phyloP scores from a whole-genome alignment of 1,139 yeast genomes.

The Lodderomyces parapsilosis region DNA sequence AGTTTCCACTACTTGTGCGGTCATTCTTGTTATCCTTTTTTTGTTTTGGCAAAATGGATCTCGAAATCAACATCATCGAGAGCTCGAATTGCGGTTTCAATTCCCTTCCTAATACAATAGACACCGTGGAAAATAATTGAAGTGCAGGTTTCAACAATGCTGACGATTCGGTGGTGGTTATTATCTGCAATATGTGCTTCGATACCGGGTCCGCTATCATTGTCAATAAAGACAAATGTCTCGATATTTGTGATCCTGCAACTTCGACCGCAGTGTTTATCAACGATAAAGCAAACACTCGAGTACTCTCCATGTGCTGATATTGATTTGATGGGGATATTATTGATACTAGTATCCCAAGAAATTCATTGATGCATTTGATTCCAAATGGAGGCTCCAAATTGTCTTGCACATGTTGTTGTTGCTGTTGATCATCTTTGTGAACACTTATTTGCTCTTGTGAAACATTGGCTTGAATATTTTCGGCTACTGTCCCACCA shows the following conservation, averaged over 20 bases:
- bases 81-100: conserved; percentile 69
- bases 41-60: conserved; percentile 47
- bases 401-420: conserved; percentile 3
- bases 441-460: neutral
- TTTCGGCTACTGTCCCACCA: conserved; percentile 28
- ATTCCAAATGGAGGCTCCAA: conserved; percentile 59
- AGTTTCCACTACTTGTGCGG: conserved; percentile 25
- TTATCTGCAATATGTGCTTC: conserved; percentile 76
- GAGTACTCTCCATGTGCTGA: conserved; percentile 84
- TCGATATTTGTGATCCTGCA: conserved; percentile 65
- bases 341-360: conserved; percentile 78
- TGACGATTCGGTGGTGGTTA: conserved; percentile 68
- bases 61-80: conserved; percentile 57
- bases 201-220: conserved; percentile 77
- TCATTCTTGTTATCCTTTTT: conserved; percentile 21
- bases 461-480: neutral
- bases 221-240: conserved; percentile 64
- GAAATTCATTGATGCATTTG: conserved; percentile 63
- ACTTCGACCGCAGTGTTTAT: conserved; percentile 81
- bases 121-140: conserved; percentile 69
- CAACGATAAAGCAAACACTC: conserved; percentile 77
- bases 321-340: conserved; percentile 79
- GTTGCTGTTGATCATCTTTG: conserved; percentile 1
- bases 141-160: conserved; percentile 72
- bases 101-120: conserved; percentile 55